These are phyloP conservation scores for Fusarium armeniacum DNA, from an alignment of 2,329 filamentous ascomycete genomes.

Conservation along the genomic window DNA sequence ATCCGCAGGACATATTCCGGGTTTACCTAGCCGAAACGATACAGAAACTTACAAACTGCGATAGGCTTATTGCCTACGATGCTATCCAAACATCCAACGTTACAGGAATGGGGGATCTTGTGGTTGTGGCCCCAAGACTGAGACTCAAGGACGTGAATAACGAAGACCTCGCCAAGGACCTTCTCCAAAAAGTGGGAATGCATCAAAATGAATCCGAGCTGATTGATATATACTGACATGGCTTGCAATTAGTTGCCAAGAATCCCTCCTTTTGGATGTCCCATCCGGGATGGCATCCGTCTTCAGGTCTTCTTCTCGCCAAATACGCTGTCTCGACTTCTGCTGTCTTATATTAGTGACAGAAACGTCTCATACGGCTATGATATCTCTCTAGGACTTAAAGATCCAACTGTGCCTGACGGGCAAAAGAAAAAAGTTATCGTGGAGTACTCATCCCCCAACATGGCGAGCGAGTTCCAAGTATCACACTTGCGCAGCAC, in stretches of 20 bases:
- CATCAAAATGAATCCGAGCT: not conserved
- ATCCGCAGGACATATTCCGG: constrained; percentile 49
- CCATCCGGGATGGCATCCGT: constrained; percentile 46
- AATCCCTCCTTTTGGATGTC: constrained; percentile 42
- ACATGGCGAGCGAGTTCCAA: constrained; percentile 80
- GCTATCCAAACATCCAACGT: constrained; percentile 48
- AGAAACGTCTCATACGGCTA: constrained; percentile 40
- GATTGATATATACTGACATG: constrained; percentile 9
- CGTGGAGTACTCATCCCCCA: constrained; percentile 81
- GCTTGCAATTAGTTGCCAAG: constrained; percentile 35
- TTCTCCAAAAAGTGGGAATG: constrained; percentile 37
- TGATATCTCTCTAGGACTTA: constrained; percentile 38
- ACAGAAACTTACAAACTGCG: constrained; percentile 42
- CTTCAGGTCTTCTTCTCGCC: constrained; percentile 44
- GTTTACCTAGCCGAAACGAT: constrained; percentile 46
- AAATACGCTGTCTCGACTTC: constrained; percentile 42
- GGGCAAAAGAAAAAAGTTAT: constrained; percentile 60
- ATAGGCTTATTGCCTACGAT: constrained; percentile 45
- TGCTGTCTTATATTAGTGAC: constrained; percentile 44
- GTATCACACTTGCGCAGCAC: constrained; percentile 78
- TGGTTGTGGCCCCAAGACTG: constrained; percentile 47
- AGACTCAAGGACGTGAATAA: constrained; percentile 32
- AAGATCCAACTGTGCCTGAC: constrained; percentile 22
- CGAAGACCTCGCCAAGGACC: constrained; percentile 41
- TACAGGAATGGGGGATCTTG: constrained; percentile 46